Conservation (phyloP, 1,139 yeast genomes). For the Protomyces inouyei region DNA sequence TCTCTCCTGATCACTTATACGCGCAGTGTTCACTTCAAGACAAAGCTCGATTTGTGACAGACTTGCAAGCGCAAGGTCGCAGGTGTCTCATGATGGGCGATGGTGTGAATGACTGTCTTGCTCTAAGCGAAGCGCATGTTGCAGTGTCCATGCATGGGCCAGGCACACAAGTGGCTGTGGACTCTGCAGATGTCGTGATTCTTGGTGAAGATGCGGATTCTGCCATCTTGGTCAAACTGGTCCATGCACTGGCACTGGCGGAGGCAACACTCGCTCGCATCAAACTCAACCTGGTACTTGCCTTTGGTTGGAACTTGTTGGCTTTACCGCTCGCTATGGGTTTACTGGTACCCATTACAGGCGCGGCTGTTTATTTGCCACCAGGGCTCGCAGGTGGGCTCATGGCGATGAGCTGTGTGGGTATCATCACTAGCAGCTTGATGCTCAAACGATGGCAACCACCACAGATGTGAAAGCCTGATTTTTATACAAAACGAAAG, state of each 20-base stretch:
- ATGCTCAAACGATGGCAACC: conserved; percentile 46
- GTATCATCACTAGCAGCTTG: conserved; percentile 79
- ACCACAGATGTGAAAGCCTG: background rate
- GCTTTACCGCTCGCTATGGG: conserved; percentile 99
- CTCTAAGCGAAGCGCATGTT: conserved; percentile 77
- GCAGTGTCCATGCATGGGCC: conserved; percentile 81
- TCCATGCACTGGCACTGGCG: conserved; percentile 71
- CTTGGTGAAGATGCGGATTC: conserved; percentile 34
- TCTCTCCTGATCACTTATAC: conserved; percentile 51
- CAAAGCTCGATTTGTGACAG: conserved; percentile 56
- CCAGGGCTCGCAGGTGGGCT: conserved; percentile 83
- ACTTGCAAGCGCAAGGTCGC: conserved; percentile 44
- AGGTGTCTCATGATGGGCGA: conserved; percentile 79
- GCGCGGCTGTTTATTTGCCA: conserved; percentile 63
- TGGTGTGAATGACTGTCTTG: conserved; percentile 96
- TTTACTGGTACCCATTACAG: conserved; percentile 58
- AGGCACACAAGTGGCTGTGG: conserved; percentile 94
- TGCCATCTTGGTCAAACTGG: conserved; percentile 53
- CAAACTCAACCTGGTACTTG: conserved; percentile 78
- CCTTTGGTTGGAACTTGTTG: conserved; percentile 71
- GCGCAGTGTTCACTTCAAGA: conserved; percentile 72
- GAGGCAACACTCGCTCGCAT: conserved; percentile 65
- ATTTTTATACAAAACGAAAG: too few species aligned
- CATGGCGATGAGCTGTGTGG: conserved; percentile 88
- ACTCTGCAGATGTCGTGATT: conserved; percentile 86